Conservation (phyloP, 2,329 filamentous ascomycete genomes). For the Pseudomassariella vexata region DNA sequence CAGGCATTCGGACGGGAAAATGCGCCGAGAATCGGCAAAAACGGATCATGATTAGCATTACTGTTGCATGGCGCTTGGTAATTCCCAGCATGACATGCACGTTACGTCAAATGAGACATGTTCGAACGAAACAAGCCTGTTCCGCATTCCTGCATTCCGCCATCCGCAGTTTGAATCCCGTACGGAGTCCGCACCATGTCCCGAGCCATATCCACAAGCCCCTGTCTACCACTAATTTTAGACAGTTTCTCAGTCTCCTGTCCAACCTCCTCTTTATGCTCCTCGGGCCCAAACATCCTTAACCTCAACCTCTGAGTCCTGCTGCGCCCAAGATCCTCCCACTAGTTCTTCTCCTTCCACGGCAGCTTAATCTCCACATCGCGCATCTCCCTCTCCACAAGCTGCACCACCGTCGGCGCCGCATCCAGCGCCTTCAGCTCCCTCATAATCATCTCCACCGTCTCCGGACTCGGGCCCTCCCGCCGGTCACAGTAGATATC, state of each 20-base stretch:
- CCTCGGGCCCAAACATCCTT: not conserved
- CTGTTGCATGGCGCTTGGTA: too few species aligned
- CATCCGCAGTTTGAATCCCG: too few species aligned
- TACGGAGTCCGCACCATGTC: too few species aligned
- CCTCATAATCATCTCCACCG: constrained; percentile 49
- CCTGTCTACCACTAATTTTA: not conserved
- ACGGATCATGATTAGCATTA: constrained; percentile 19
- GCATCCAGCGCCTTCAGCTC: constrained; percentile 47
- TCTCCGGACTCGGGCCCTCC: constrained; percentile 53
- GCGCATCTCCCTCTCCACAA: constrained; percentile 43
- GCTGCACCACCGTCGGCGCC: constrained; percentile 47
- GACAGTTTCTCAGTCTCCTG: not conserved
- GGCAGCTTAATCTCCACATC: constrained; percentile 47
- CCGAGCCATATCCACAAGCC: too few species aligned
- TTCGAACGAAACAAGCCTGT: too few species aligned
- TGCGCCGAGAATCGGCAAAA: constrained; percentile 10
- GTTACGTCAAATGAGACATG: too few species aligned
- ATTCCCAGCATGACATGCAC: too few species aligned
- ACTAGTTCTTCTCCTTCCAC: constrained; percentile 32
- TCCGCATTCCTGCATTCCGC: too few species aligned
- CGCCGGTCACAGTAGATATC: constrained; percentile 67
- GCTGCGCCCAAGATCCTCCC: too few species aligned
- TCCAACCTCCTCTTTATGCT: too few species aligned
- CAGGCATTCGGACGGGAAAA: not conserved
- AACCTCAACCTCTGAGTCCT: too few species aligned